A percentile compares a stretch with the other conserved stretches of the same genome.
phyloP scores from a whole-genome alignment of 495 filamentous ascomycete genomes.

The Penicillium simplicissimum region DNA sequence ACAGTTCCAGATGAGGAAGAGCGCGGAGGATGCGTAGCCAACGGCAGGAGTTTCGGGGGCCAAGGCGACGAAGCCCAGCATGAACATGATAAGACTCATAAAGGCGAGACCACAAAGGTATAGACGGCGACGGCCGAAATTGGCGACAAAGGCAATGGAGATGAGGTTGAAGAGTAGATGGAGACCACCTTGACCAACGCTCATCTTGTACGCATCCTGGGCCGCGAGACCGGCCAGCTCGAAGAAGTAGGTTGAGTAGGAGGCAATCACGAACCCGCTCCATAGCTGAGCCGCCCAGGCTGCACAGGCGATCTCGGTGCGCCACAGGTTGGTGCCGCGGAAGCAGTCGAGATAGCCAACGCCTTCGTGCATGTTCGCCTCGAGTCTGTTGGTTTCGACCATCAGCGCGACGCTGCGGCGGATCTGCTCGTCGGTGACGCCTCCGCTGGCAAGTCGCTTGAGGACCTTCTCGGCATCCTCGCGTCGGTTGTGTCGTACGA shows the following conservation, averaged over 20 bases:
- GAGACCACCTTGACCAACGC: neutral
- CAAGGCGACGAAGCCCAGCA: constrained; percentile 5
- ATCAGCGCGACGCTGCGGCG: neutral
- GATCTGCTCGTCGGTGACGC: neutral
- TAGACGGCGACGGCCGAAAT: constrained; percentile 3
- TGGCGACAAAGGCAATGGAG: neutral
- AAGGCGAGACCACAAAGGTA: neutral
- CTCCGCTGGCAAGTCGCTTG: constrained; percentile 55
- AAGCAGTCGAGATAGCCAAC: constrained; percentile 69
- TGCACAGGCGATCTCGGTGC: constrained; percentile 72
- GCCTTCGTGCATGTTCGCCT: constrained; percentile 62
- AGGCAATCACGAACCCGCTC: constrained; percentile 69
- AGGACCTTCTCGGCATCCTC: constrained; percentile 66
- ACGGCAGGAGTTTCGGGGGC: neutral
- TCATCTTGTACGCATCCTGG: constrained; percentile 7
- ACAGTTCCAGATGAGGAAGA: constrained; percentile 8
- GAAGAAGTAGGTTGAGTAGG: constrained; percentile 75
- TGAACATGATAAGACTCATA: constrained; percentile 2
- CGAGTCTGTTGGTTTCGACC: constrained; percentile 35
- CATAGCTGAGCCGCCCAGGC: constrained; percentile 78
- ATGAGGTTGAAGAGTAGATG: constrained; percentile 3
- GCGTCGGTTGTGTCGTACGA: constrained; percentile 63
- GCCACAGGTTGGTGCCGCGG: constrained; percentile 64
- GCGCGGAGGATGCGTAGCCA: neutral
- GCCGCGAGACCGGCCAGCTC: constrained; percentile 64